A percentile compares a stretch with the other conserved stretches of the same genome.
phyloP scores from a whole-genome alignment of 495 filamentous ascomycete species.

The Hypoxylon lienhwacheense region DNA sequence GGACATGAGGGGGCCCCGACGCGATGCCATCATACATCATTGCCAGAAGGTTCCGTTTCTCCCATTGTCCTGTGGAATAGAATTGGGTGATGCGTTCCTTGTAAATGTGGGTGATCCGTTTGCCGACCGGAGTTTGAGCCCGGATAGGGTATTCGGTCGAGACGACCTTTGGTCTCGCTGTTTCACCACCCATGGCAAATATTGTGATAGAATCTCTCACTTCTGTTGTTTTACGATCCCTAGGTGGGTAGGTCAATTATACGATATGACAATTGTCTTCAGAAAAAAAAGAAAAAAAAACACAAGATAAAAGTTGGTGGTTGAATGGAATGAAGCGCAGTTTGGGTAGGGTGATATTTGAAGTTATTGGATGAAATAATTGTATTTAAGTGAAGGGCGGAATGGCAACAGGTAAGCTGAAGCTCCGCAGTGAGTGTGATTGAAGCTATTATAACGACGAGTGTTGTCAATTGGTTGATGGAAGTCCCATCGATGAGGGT shows the following conservation, averaged over 20 bases:
- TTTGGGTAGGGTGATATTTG: too few relatives aligned
- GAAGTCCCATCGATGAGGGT: background rate
- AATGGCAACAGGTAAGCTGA: conserved; percentile 4
- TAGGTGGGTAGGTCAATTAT: background rate
- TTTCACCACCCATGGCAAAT: conserved; percentile 47
- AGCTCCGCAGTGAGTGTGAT: conserved; percentile 1
- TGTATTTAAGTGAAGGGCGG: conserved; percentile 11
- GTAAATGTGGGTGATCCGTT: conserved; percentile 87
- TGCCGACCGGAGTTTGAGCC: conserved; percentile 61
- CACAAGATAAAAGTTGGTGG: too few relatives aligned
- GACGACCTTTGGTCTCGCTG: conserved; percentile 34
- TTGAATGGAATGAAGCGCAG: too few relatives aligned
- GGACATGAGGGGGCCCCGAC: conserved; percentile 73
- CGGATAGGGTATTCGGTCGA: conserved; percentile 50
- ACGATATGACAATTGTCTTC: conserved; percentile 9
- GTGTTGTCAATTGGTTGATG: background rate
- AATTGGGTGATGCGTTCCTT: conserved; percentile 81
- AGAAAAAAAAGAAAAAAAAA: background rate
- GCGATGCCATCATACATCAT: conserved; percentile 76
- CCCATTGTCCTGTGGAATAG: conserved; percentile 78
- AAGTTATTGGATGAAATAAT: background rate
- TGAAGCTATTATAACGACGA: conserved; percentile 1
- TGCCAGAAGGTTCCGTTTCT: conserved; percentile 70
- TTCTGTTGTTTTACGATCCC: background rate
- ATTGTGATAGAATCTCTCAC: conserved; percentile 1